These are phyloP conservation scores for Microbotryomycetes sp. DNA, from an alignment of 1,284 basidiomycete species.

Conservation along the genomic window DNA sequence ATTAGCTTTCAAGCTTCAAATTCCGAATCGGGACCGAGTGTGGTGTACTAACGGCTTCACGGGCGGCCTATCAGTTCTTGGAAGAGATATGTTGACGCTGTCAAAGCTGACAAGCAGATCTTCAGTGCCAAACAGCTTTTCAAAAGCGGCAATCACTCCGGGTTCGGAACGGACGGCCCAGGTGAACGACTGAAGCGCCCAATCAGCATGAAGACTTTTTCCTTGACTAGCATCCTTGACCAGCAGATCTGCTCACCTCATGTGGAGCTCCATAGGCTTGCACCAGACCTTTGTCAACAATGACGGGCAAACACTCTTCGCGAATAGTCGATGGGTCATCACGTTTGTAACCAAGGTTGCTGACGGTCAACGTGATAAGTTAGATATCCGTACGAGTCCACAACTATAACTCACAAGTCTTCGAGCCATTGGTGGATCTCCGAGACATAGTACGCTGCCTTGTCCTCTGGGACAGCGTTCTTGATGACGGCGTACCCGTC, in stretches of 20 bases:
- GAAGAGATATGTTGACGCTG: slow-evolving; percentile 42
- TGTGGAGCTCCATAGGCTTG: slow-evolving; percentile 3
- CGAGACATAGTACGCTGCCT: slow-evolving; percentile 39
- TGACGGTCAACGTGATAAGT: too few relatives aligned
- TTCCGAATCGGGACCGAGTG: slow-evolving; percentile 34
- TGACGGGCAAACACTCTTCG: slow-evolving; percentile 40
- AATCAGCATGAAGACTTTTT: not conserved
- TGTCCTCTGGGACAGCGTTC: slow-evolving; percentile 37
- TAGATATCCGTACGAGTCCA: too few relatives aligned
- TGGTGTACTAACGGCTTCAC: slow-evolving; percentile 35
- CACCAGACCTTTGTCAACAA: slow-evolving; percentile 32
- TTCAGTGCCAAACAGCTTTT: slow-evolving; percentile 44
- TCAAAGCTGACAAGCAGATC: slow-evolving; percentile 40
- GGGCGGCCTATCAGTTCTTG: slow-evolving; percentile 30
- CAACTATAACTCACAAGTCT: slow-evolving; percentile 32
- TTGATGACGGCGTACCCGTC: slow-evolving; percentile 41
- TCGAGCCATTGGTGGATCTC: slow-evolving; percentile 43
- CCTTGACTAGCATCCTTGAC: too few relatives aligned
- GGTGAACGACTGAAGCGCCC: slow-evolving; percentile 40
- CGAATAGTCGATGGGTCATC: slow-evolving; percentile 42
- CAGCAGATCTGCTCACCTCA: not conserved
- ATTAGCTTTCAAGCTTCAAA: not conserved
- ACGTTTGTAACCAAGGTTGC: not conserved
- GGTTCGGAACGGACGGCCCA: slow-evolving; percentile 44
- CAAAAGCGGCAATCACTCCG: slow-evolving; percentile 41